Conservation (phyloP, 2,329 filamentous ascomycete species). For the Colletotrichum spinosum region DNA sequence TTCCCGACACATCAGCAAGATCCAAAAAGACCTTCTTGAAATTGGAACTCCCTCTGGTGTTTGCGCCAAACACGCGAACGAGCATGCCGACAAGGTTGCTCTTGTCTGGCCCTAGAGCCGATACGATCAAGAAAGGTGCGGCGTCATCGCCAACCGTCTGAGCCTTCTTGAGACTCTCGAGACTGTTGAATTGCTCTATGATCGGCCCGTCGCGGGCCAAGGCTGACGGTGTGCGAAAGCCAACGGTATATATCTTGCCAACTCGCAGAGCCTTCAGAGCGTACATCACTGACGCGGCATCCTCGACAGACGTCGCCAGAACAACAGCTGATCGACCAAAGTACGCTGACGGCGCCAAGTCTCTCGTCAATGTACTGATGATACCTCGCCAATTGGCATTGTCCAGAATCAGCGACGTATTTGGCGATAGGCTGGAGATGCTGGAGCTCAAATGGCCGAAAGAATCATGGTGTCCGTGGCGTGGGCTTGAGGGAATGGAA, state of each 20-base stretch:
- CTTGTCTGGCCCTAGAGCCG: slow-evolving; percentile 82
- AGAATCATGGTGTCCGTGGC: slow-evolving; percentile 47
- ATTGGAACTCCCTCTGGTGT: slow-evolving; percentile 49
- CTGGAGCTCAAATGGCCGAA: slow-evolving; percentile 37
- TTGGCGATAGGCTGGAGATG: slow-evolving; percentile 52
- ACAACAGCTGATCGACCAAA: slow-evolving; percentile 80
- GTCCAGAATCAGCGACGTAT: slow-evolving; percentile 75
- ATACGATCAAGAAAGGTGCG: slow-evolving; percentile 84
- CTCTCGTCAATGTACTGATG: slow-evolving; percentile 81
- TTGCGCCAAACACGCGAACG: slow-evolving; percentile 74
- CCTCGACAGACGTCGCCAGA: slow-evolving; percentile 77
- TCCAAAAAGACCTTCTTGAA: slow-evolving; percentile 82
- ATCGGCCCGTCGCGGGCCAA: slow-evolving; percentile 73
- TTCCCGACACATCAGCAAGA: slow-evolving; percentile 71
- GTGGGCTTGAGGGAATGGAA: slow-evolving; percentile 62
- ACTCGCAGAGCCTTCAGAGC: slow-evolving; percentile 81
- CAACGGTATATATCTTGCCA: slow-evolving; percentile 85
- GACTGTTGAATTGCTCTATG: slow-evolving; percentile 83
- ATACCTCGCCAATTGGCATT: slow-evolving; percentile 91
- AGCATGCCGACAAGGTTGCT: slow-evolving; percentile 82
- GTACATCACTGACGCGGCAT: slow-evolving; percentile 83
- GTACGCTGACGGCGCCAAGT: slow-evolving; percentile 86
- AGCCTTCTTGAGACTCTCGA: slow-evolving; percentile 71
- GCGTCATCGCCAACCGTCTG: slow-evolving; percentile 60
- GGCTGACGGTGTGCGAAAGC: slow-evolving; percentile 74